Percentiles rank a stretch among this genome's conserved stretches.
These are phyloP conservation scores for Yarrowia divulgata DNA, from an alignment of 805 yeast genomes.

Conservation along the genomic window DNA sequence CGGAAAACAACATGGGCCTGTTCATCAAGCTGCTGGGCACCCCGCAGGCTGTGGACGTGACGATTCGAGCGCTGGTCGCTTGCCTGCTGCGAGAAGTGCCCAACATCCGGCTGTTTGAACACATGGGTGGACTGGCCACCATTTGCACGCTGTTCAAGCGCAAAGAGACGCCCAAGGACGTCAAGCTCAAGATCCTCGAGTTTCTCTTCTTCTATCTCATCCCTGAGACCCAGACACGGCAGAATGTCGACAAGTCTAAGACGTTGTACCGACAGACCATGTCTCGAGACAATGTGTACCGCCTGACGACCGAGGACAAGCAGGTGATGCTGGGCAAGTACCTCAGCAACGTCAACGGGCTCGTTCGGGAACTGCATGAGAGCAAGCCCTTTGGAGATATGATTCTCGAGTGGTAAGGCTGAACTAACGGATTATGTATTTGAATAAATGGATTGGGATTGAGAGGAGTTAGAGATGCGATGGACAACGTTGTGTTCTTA, in stretches of 20 bases:
- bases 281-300: slow-evolving; percentile 42
- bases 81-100: slow-evolving; percentile 62
- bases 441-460: no score
- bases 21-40: slow-evolving; percentile 47
- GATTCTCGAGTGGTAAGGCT: slow-evolving; percentile 55
- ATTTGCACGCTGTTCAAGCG: slow-evolving; percentile 58
- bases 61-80: slow-evolving; percentile 65
- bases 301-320: slow-evolving; percentile 57
- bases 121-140: slow-evolving; percentile 60
- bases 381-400: slow-evolving; percentile 60
- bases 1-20: slow-evolving; percentile 53
- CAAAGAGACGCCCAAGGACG: slow-evolving; percentile 56
- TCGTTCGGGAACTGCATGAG: slow-evolving; percentile 56
- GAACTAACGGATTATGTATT: no score
- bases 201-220: slow-evolving; percentile 71
- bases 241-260: slow-evolving; percentile 41
- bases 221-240: slow-evolving; percentile 58
- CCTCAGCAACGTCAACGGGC: slow-evolving; percentile 56
- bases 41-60: slow-evolving; percentile 50
- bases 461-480: no score
- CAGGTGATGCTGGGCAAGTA: slow-evolving; percentile 54
- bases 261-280: slow-evolving; percentile 41
- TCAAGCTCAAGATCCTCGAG: slow-evolving; percentile 70
- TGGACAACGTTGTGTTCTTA: no score
- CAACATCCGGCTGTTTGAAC: slow-evolving; percentile 67